Evolutionary conservation across 2,329 filamentous ascomycete genomes (phyloP).

Genomic region (Trichoderma hamatum): DNA sequence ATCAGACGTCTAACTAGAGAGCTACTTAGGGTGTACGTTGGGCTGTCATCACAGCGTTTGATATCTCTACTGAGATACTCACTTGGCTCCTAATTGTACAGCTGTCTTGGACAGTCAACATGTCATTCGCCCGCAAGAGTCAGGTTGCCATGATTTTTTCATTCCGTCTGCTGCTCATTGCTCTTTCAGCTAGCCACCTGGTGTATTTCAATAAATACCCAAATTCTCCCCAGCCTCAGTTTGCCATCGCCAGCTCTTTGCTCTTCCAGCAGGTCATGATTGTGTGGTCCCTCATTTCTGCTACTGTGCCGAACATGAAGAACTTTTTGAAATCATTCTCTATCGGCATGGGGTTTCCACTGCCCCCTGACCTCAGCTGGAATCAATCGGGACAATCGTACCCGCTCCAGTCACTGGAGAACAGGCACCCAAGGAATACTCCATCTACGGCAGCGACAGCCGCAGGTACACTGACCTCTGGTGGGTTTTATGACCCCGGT

Average conservation of each 20-base stretch:
- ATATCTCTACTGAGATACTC: neutral
- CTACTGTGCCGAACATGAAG: conserved; percentile 11
- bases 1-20: neutral
- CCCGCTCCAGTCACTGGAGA: neutral
- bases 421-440: neutral
- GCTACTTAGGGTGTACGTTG: neutral
- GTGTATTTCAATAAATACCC: neutral
- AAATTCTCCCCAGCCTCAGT: neutral
- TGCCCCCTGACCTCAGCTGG: neutral
- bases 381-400: neutral
- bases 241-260: neutral
- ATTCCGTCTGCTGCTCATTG: conserved; percentile 3
- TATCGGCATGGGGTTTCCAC: neutral
- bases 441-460: neutral
- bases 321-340: conserved; percentile 7
- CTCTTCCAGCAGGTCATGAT: conserved; percentile 3
- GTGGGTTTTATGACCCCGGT: neutral
- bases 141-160: conserved; percentile 10
- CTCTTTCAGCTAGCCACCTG: neutral
- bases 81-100: neutral
- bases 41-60: neutral
- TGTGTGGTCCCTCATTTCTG: conserved; percentile 2
- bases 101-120: neutral
- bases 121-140: neutral
- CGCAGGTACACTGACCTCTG: neutral